Base-by-base conservation (phyloP, 73 alveolate species). In the Paramecium bursaria region DNA sequence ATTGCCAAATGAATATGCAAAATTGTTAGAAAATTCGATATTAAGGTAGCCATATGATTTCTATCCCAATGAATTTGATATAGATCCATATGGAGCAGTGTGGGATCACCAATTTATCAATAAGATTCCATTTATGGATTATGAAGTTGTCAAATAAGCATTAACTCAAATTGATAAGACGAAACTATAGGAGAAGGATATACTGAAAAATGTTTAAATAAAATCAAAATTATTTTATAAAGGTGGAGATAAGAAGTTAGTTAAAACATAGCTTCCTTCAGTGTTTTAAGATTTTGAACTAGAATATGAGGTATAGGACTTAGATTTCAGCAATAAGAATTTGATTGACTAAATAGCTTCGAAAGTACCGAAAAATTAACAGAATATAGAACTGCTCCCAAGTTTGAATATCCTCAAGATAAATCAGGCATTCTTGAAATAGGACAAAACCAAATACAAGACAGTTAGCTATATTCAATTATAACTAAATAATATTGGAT, bases 21-120 rank as follows among this genome's bases (percentile, higher is more conserved):
- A 4, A 54, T 50, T 79, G 26, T 54, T 48, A 53, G 89, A 79
- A 39, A 14, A 42, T 31, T 79, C 89, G 5, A 67, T 54, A 17
- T 79, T 79, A 44, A 79, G 89, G 26, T 4, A 10, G 5, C 89
- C 89, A 2, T 29, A 53, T 15, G 85, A 79, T 79, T 79, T 33
- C 31, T 79, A 79, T 46, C 85, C 89, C 0, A 39, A 35, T 35
- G 76, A 79, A 79, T 79, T 48, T 55, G 77, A 48, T 4, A 39
- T 79, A 39, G 89, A 79, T 54, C 89, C 89, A 13, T 79, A 49
- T 42, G 89, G 89, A 21, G 89, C 85, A 11, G 73, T 79, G 15
- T 79, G 75, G 74, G 75, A 61, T 7, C 85, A 79, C 54, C 42
- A 79, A 54, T 79, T 53, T 55, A 79, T 79, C 30, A 46, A 30